phyloP scores from a whole-genome alignment of 768 basidiomycete genomes.

The Leccinum arenicola region DNA sequence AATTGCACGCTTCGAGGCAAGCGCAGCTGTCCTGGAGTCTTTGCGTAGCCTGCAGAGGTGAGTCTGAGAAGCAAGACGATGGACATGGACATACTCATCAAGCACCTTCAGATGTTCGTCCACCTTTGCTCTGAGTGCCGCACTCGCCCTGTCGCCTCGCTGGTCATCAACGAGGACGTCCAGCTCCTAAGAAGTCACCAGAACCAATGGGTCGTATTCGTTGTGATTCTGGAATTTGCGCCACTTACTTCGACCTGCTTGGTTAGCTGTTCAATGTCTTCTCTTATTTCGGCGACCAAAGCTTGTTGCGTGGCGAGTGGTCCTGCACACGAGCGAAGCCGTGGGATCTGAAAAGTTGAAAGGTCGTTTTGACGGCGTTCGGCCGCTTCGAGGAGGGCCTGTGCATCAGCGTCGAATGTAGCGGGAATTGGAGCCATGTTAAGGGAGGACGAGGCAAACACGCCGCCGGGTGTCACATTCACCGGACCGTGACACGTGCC shows the following conservation, averaged over 20 bases:
- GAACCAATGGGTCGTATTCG: neutral
- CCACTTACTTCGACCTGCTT: conserved; percentile 65
- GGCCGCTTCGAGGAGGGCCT: conserved; percentile 47
- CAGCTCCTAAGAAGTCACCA: conserved; percentile 45
- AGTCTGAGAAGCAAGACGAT: neutral
- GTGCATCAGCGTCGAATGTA: conserved; percentile 50
- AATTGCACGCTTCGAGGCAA: conserved; percentile 72
- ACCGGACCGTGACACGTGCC: neutral
- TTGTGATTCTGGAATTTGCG: conserved; percentile 3
- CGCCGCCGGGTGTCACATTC: neutral
- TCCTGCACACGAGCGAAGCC: conserved; percentile 64
- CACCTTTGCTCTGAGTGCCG: conserved; percentile 48
- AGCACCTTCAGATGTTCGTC: conserved; percentile 47
- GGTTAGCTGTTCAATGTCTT: conserved; percentile 63
- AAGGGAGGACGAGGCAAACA: neutral
- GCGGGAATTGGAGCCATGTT: conserved; percentile 64
- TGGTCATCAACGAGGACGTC: conserved; percentile 75
- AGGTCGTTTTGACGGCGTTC: conserved; percentile 63
- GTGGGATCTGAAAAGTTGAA: conserved; percentile 68
- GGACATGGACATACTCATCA: conserved; percentile 44
- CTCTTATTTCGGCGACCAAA: conserved; percentile 69
- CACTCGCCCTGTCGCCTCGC: conserved; percentile 49
- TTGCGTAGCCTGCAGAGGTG: conserved; percentile 47
- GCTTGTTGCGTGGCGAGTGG: conserved; percentile 71
- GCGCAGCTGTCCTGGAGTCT: conserved; percentile 64